A percentile compares a stretch with the other conserved stretches of the same genome.
phyloP scores from a whole-genome alignment of 2,329 filamentous ascomycete species.

The Lasiodiplodia theobromae region DNA sequence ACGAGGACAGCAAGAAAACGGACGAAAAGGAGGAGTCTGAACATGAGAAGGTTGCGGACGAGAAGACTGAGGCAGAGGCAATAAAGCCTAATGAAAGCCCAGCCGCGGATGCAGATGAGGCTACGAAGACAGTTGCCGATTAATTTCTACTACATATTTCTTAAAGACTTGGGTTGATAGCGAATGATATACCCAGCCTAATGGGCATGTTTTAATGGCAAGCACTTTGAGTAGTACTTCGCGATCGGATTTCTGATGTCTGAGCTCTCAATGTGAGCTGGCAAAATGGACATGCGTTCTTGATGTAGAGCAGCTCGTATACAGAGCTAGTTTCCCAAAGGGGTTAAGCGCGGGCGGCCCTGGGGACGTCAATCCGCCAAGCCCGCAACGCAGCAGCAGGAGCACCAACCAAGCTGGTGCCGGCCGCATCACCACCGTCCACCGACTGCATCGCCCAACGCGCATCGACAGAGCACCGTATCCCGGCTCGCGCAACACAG shows the following conservation, averaged over 20 bases:
- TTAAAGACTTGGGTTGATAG: slow-evolving; percentile 3
- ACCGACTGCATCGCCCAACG: slow-evolving; percentile 5
- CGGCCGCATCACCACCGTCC: slow-evolving; percentile 22
- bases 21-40: slow-evolving; percentile 37
- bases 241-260: no score
- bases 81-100: slow-evolving; percentile 16
- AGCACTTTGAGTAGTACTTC: background rate
- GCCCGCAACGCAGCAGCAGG: slow-evolving; percentile 17
- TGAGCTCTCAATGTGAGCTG: background rate
- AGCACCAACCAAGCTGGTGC: background rate
- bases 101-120: slow-evolving; percentile 15
- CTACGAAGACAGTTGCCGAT: slow-evolving; percentile 23
- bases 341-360: slow-evolving; percentile 6
- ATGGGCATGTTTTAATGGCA: slow-evolving; percentile 12
- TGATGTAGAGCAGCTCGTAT: background rate
- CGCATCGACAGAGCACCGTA: background rate
- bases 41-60: slow-evolving; percentile 33
- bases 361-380: slow-evolving; percentile 18
- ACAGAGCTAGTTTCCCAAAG: slow-evolving; percentile 20
- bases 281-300: background rate
- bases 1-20: slow-evolving; percentile 34
- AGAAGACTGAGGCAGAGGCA: slow-evolving; percentile 8
- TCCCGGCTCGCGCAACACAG: background rate
- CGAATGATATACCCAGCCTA: slow-evolving; percentile 27
- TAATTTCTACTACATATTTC: background rate